Base-by-base conservation (phyloP, 108 stramenopile genomes). In the Cylindrotheca fusiformis region DNA sequence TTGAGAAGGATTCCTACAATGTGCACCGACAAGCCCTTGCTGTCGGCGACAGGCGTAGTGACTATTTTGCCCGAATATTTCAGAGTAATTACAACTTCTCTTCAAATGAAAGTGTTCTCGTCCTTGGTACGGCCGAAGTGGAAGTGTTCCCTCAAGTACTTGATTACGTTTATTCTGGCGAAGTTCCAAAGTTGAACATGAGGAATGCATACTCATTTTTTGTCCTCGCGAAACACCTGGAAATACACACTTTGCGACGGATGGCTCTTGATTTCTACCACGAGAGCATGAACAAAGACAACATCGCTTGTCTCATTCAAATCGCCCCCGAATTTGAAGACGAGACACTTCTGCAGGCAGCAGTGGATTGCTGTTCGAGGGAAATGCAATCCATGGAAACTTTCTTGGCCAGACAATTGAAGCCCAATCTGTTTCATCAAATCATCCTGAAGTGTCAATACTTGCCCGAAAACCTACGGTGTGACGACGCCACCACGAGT, bases 21-120 rank as follows among this genome's bases (percentile, higher is more conserved):
- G 79, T 81, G 0, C 83, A 84, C 55, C 79, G 75, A 27, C 52
- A 56, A 12, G 60, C 71, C 17, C 70, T 84, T 25, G 75, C 74
- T 17, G 63, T 76, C 28, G 83, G 83, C 20, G 79, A 79, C 2
- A 55, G 58, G 54, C 47, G 61, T 20, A 65, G 65, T 22, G 69
- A 72, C 4, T 84, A 72, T 63, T 84, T 84, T 63, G 69, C 80
- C n/a, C 19, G 29, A 2, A 22, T 64, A 1, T 75, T 75, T 30
- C 32, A 55, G 19, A 28, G 29, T 48, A 48, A 48, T 21, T 61
- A 0, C 5, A 46, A 46, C 19, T 12, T 4, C 36, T 62, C 63
- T 1, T 6, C 52, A 12, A 52, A 52, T 18, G 48, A 49, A 32
- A 53, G 32, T 31, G 47, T 33, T 21, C 31, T 64, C 4, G 29